Base-by-base conservation (phyloP, 2,329 filamentous ascomycete genomes). In the Monascus ruber region DNA sequence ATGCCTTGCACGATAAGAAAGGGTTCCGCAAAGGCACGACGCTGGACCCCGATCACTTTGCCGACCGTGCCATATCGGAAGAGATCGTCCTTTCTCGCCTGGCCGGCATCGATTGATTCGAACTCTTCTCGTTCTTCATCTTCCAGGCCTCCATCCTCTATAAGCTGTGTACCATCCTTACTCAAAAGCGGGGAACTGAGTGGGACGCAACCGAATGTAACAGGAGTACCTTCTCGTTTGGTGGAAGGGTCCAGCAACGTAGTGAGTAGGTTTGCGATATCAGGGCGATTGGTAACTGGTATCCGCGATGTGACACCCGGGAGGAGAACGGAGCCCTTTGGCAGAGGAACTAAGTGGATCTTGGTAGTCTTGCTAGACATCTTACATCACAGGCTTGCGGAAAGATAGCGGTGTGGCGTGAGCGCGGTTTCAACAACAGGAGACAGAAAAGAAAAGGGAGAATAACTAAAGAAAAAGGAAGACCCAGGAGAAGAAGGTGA, bases 141-240 rank as follows among this genome's bases (percentile, higher is more conserved):
- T 46, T 71, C 70, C 32, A 70, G 65, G 24, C 74, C 73, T 31
- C 73, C 75, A 54, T 79, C 73, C 39, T 82, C 76, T 40, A 93
- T 74, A 47, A 94, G 71, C 41, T 79, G 74, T 61, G 88, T 81
- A 34, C 87, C 87, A 54, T 85, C 79, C 26, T 74, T 72, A 42
- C 79, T 80, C 25, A 94, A 71, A 24, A 81, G 73, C 4, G 81
- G 80, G 36, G 85, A 91, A 47, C 73, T 81, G 43, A 95, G 71
- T 17, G 91, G 91, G 39, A 96, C 79, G 60, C 89, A 96, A 38
- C 83, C 86, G 48, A 96, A 80, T 6, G 84, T 80, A 50, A 94
- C 78, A 49, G 78, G 72, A 45, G 73, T 74, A 26, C 78, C 75
- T 48, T 81, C 71, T 2, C 69, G 76, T 52, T 79, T 81, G 28